Evolutionary conservation across 768 basidiomycete species (phyloP).

Genomic region (Boletus fagicola): DNA sequence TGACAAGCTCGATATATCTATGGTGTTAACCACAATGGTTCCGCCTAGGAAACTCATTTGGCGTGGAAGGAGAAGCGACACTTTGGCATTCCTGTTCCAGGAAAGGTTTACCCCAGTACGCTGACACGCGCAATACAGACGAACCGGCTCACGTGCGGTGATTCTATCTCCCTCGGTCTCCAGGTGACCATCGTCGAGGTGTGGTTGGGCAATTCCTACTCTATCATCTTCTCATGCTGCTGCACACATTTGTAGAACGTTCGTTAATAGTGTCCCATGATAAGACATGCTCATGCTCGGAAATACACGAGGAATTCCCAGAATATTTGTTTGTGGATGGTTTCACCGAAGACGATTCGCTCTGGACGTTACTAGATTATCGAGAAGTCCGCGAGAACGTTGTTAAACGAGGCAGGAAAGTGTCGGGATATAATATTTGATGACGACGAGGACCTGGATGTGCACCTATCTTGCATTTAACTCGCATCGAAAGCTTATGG

Average conservation of each 20-base stretch:
- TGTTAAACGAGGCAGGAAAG: slow-evolving; percentile 43
- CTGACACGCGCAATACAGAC: slow-evolving; percentile 56
- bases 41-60: background rate
- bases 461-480: slow-evolving; percentile 18
- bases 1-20: background rate
- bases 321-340: slow-evolving; percentile 49
- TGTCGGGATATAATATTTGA: slow-evolving; percentile 46
- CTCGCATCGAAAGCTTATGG: background rate
- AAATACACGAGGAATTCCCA: slow-evolving; percentile 39
- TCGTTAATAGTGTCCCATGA: slow-evolving; percentile 52
- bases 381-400: slow-evolving; percentile 16
- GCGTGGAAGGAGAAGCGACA: background rate
- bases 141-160: slow-evolving; percentile 46
- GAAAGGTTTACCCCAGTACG: slow-evolving; percentile 34
- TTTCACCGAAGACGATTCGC: slow-evolving; percentile 56
- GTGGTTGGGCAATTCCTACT: background rate
- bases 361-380: slow-evolving; percentile 42
- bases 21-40: background rate
- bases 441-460: slow-evolving; percentile 42
- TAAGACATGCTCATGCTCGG: slow-evolving; percentile 33
- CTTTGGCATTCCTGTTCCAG: background rate
- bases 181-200: slow-evolving; percentile 56
- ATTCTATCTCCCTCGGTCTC: slow-evolving; percentile 26
- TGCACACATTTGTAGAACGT: slow-evolving; percentile 43
- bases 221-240: background rate